Percentiles rank a stretch among this genome's conserved stretches.
phyloP scores from a whole-genome alignment of 345 rosid genomes.

The Erysimum cheiranthoides region DNA sequence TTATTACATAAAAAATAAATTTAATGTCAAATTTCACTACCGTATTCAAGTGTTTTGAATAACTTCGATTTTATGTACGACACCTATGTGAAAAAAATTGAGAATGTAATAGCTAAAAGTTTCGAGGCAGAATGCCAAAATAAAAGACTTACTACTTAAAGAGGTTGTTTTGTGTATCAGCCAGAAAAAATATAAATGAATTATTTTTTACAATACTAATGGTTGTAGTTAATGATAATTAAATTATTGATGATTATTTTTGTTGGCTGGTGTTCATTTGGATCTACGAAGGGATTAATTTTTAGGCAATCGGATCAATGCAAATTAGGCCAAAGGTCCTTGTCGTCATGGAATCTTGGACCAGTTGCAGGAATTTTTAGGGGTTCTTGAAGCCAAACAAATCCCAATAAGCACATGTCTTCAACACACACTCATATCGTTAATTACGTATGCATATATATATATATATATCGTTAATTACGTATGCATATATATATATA shows the following conservation, averaged over 20 bases:
- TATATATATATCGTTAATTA: constrained; percentile 21
- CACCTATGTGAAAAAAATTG: not conserved
- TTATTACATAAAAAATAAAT: not conserved
- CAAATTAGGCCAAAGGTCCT: constrained; percentile 41
- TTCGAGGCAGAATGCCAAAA: constrained; percentile 10
- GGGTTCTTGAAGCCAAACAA: constrained; percentile 45
- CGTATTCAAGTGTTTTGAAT: not conserved
- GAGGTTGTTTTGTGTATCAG: constrained; percentile 13
- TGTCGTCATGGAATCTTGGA: constrained; percentile 50
- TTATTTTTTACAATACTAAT: constrained; percentile 10
- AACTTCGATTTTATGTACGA: not conserved
- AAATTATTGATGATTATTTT: not conserved
- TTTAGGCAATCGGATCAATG: constrained; percentile 44
- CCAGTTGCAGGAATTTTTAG: constrained; percentile 44
- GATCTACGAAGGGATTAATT: constrained; percentile 43
- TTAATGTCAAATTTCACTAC: not conserved
- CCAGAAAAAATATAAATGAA: constrained; percentile 16
- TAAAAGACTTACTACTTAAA: not conserved
- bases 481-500: constrained; percentile 12
- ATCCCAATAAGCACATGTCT: constrained; percentile 46
- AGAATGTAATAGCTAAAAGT: constrained; percentile 1
- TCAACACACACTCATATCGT: constrained; percentile 30
- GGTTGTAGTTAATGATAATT: constrained; percentile 13
- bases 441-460: constrained; percentile 19
- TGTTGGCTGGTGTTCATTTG: constrained; percentile 44